These are phyloP conservation scores for Saprolegnia parasitica DNA, from an alignment of 352 stramenopile genomes.

Conservation along the genomic window DNA sequence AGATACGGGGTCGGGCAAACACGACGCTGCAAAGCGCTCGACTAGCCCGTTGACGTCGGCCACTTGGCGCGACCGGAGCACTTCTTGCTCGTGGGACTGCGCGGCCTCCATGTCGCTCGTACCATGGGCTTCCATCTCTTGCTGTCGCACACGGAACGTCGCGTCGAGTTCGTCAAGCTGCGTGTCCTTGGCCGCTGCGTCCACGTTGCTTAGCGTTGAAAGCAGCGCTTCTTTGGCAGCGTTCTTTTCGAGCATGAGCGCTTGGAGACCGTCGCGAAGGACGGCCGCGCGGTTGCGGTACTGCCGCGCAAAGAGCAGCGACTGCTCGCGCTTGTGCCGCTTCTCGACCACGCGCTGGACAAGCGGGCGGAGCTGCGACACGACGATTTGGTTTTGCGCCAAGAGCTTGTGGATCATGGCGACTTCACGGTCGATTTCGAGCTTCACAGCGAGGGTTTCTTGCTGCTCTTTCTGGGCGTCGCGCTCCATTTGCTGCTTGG, in stretches of 20 bases:
- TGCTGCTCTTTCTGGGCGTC: constrained; percentile 24
- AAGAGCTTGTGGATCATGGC: constrained; percentile 58
- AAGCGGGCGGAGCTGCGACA: constrained; percentile 47
- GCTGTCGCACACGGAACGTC: constrained; percentile 41
- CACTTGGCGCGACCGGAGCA: constrained; percentile 43
- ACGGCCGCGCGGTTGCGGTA: constrained; percentile 31
- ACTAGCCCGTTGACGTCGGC: constrained; percentile 34
- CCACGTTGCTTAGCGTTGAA: neutral
- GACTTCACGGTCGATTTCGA: constrained; percentile 43
- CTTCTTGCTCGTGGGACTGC: constrained; percentile 34
- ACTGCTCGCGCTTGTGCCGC: constrained; percentile 51
- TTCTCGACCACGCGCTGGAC: constrained; percentile 53
- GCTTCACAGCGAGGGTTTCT: constrained; percentile 21
- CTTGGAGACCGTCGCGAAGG: constrained; percentile 36
- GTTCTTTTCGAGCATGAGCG: constrained; percentile 50
- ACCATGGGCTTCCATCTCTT: constrained; percentile 35
- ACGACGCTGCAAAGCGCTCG: constrained; percentile 16
- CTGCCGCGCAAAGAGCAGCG: constrained; percentile 36
- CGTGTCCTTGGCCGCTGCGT: constrained; percentile 27
- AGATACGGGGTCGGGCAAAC: constrained; percentile 8
- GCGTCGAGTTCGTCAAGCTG: constrained; percentile 40
- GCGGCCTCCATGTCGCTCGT: constrained; percentile 33
- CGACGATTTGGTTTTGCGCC: constrained; percentile 39
- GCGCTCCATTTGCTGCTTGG: constrained; percentile 19
- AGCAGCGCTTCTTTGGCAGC: constrained; percentile 40